Conservation (phyloP, 78 protist genomes). For the Creolimax fragrantissima region DNA sequence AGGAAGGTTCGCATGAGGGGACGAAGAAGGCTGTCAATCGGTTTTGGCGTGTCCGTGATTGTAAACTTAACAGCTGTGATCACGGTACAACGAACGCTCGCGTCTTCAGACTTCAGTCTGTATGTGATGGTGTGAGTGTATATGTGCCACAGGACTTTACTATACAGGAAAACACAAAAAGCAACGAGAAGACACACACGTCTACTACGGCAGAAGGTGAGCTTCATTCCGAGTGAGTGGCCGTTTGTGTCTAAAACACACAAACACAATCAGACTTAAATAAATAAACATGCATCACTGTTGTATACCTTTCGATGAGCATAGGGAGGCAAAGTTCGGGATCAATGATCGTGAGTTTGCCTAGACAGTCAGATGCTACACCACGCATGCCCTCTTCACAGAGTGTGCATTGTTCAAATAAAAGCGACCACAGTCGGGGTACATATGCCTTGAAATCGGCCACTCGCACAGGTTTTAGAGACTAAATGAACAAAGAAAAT, state of each 20-base stretch:
- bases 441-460: background rate
- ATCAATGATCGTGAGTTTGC: conserved; percentile 59
- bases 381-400: conserved; percentile 86
- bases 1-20: conserved; percentile 39
- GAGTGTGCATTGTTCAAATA: conserved; percentile 49
- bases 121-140: too few relatives aligned
- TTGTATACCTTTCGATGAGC: conserved; percentile 1
- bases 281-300: background rate
- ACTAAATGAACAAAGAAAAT: background rate
- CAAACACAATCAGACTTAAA: background rate
- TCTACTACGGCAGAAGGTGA: too few relatives aligned
- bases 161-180: too few relatives aligned
- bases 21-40: conserved; percentile 36
- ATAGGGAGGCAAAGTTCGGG: conserved; percentile 53
- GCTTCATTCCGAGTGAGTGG: too few relatives aligned
- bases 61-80: conserved; percentile 68
- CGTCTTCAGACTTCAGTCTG: background rate
- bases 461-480: background rate
- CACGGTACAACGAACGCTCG: conserved; percentile 44
- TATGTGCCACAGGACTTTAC: too few relatives aligned
- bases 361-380: conserved; percentile 85
- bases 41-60: conserved; percentile 37
- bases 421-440: background rate
- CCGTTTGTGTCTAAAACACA: too few relatives aligned
- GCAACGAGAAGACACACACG: too few relatives aligned